These are phyloP conservation scores for Spathaspora girioi DNA, from an alignment of 805 yeast species.

Conservation along the genomic window DNA sequence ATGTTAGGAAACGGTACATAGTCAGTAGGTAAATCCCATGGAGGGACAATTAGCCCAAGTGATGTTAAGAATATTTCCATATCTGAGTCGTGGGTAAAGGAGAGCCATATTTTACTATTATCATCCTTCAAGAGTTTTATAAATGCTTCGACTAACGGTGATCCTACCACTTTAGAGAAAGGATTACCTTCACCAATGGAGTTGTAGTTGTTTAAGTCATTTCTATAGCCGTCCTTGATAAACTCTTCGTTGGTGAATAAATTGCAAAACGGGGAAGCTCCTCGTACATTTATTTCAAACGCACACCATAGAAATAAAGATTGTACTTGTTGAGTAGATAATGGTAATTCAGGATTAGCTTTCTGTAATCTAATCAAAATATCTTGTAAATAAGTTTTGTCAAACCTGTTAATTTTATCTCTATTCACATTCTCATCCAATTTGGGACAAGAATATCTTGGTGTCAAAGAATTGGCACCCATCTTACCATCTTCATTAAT, in stretches of 20 bases:
- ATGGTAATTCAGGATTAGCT: constrained; percentile 49
- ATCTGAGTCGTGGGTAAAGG: constrained; percentile 73
- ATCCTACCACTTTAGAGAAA: constrained; percentile 55
- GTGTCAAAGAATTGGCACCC: constrained; percentile 61
- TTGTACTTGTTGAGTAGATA: constrained; percentile 50
- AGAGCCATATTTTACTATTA: constrained; percentile 50
- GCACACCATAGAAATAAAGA: constrained; percentile 63
- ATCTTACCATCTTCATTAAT: constrained; percentile 43
- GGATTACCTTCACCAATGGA: constrained; percentile 61
- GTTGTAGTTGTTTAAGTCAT: constrained; percentile 59
- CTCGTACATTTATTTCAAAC: constrained; percentile 68
- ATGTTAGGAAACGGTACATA: constrained; percentile 44
- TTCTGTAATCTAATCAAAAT: constrained; percentile 56
- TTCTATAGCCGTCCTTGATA: constrained; percentile 55
- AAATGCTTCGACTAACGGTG: constrained; percentile 44
- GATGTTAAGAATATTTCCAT: constrained; percentile 59
- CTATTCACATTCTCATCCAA: constrained; percentile 21
- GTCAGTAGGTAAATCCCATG: constrained; percentile 40
- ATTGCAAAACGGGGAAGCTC: constrained; percentile 64
- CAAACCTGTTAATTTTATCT: constrained; percentile 1
- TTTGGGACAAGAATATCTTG: constrained; percentile 42
- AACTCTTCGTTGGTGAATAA: constrained; percentile 67
- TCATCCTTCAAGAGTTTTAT: constrained; percentile 44
- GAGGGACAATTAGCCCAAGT: constrained; percentile 50
- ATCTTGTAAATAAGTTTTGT: constrained; percentile 37